Conservation (phyloP, 139 green algal species). For the Nannochloris sp. region DNA sequence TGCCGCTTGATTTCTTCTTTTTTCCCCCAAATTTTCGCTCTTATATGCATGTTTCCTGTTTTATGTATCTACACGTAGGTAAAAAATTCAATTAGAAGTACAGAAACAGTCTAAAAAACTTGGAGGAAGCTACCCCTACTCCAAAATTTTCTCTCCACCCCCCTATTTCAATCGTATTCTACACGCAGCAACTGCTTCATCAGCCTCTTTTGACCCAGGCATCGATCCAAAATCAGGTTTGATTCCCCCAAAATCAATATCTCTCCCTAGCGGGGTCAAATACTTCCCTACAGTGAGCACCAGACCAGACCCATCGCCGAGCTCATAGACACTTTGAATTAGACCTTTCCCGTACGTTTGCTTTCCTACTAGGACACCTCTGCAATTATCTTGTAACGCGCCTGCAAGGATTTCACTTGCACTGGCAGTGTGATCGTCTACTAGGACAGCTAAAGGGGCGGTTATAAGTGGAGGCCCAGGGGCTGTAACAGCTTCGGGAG, state of each 20-base stretch:
- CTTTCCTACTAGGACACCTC: constrained; percentile 68
- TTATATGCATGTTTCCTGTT: not conserved
- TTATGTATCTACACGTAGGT: not conserved
- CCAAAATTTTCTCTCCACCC: too few relatives aligned
- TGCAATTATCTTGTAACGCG: constrained; percentile 93
- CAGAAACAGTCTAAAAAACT: too few relatives aligned
- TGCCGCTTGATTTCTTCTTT: not conserved
- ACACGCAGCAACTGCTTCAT: constrained; percentile 7
- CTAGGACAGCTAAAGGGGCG: constrained; percentile 61
- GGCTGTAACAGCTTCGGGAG: constrained; percentile 18
- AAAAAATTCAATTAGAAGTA: too few relatives aligned
- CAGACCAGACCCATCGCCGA: constrained; percentile 82
- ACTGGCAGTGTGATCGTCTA: constrained; percentile 80
- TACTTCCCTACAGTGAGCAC: constrained; percentile 94
- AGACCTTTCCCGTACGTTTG: constrained; percentile 93
- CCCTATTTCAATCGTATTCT: not conserved
- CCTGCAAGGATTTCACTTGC: constrained; percentile 86
- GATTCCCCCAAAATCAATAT: constrained; percentile 71
- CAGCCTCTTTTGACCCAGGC: constrained; percentile 1
- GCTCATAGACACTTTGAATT: constrained; percentile 94
- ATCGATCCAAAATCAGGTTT: constrained; percentile 47
- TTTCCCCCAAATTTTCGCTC: not conserved
- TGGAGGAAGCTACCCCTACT: too few relatives aligned
- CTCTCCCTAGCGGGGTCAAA: constrained; percentile 64
- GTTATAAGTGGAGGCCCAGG: constrained; percentile 19